These are phyloP conservation scores for Podospora comata DNA, from an alignment of 495 filamentous ascomycete genomes.

Conservation along the genomic window DNA sequence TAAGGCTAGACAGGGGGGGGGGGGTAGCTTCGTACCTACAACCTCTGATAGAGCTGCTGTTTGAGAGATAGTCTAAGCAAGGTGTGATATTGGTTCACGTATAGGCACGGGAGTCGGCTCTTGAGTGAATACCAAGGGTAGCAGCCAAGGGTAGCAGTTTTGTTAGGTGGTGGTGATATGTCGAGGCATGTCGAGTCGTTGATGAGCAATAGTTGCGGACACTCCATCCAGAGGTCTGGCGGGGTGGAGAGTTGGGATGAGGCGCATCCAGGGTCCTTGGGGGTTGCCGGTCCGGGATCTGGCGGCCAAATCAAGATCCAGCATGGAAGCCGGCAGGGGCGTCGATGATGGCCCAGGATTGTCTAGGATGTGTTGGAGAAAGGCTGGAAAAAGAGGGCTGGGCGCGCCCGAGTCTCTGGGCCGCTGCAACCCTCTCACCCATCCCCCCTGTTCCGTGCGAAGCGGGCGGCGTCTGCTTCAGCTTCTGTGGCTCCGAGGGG, in stretches of 20 bases:
- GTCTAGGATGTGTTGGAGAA: neutral
- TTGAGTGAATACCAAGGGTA: neutral
- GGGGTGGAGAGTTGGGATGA: constrained; percentile 3
- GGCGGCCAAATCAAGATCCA: constrained; percentile 29
- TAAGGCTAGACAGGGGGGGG: too few relatives aligned
- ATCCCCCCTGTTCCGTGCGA: neutral
- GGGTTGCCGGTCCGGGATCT: constrained; percentile 21
- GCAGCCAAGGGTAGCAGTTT: neutral
- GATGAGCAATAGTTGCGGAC: neutral
- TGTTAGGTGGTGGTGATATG: neutral
- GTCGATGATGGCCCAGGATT: constrained; percentile 13
- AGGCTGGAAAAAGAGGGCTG: neutral
- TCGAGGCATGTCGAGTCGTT: neutral
- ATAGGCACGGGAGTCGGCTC: neutral
- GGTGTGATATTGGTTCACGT: neutral
- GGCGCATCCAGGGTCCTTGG: constrained; percentile 1
- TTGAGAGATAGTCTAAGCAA: neutral
- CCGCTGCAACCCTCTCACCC: constrained; percentile 8
- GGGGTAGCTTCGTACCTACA: neutral
- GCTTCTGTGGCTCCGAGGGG: neutral
- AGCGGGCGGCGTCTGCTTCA: neutral
- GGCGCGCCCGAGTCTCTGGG: constrained; percentile 9
- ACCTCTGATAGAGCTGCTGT: neutral
- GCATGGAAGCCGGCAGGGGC: constrained; percentile 21
- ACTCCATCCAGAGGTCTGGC: neutral